phyloP scores from a whole-genome alignment of 768 basidiomycete species.

The Phylloporus sp. region DNA sequence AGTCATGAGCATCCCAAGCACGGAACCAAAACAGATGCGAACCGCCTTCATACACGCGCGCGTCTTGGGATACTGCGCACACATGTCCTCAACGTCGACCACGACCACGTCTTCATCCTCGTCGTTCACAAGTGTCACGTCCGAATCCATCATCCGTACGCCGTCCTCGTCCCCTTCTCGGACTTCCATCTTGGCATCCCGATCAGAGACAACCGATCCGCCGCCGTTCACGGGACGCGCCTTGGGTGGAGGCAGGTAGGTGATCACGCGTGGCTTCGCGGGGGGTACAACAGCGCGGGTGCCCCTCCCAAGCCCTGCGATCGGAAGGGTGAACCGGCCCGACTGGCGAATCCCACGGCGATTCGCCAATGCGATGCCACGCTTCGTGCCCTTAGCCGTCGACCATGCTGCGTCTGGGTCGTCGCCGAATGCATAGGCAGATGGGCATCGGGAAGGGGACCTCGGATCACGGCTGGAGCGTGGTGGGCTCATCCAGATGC shows the following conservation, averaged over 20 bases:
- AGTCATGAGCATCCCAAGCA: neutral
- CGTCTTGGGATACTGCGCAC: constrained; percentile 15
- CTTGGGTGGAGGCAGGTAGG: constrained; percentile 28
- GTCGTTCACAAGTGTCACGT: constrained; percentile 28
- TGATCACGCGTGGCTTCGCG: constrained; percentile 23
- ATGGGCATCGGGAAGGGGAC: neutral
- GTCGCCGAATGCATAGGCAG: constrained; percentile 22
- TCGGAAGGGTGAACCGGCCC: constrained; percentile 22
- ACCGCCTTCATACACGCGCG: constrained; percentile 24
- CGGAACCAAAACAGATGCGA: constrained; percentile 4
- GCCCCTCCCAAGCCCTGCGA: neutral
- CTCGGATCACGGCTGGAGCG: neutral
- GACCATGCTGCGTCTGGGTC: constrained; percentile 23
- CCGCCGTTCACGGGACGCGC: neutral
- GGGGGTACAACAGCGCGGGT: neutral
- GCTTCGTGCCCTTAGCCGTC: constrained; percentile 1
- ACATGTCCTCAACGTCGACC: constrained; percentile 19
- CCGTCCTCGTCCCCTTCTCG: neutral
- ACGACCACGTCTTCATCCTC: constrained; percentile 10
- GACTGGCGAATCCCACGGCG: constrained; percentile 13
- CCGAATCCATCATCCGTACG: constrained; percentile 18
- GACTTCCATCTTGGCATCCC: neutral
- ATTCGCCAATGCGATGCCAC: neutral
- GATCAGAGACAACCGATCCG: too few species aligned
- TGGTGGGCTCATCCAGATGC: neutral